phyloP scores from a whole-genome alignment of 1,139 yeast species.

The Sugiyamaella grinbergsii region DNA sequence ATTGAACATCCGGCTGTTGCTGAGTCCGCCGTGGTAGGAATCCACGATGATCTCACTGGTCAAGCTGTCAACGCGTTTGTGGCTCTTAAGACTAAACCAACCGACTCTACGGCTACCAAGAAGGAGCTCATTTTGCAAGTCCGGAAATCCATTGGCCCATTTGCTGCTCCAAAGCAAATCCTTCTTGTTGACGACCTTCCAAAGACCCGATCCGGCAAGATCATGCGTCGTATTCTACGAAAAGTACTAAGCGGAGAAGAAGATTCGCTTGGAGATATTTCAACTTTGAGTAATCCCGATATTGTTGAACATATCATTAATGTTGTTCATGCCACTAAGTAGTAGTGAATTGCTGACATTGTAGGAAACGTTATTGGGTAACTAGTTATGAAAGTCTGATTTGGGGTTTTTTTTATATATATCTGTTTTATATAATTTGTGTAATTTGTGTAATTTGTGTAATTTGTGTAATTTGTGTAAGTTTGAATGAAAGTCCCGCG shows the following conservation, averaged over 20 bases:
- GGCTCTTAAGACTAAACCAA: constrained; percentile 65
- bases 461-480: too few relatives aligned
- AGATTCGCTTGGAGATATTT: constrained; percentile 88
- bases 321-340: constrained; percentile 33
- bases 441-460: too few relatives aligned
- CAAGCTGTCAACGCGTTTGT: constrained; percentile 96
- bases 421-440: too few relatives aligned
- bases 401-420: neutral
- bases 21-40: constrained; percentile 95
- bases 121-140: constrained; percentile 82
- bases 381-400: neutral
- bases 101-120: constrained; percentile 56
- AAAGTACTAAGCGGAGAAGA: constrained; percentile 87
- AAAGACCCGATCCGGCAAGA: constrained; percentile 96
- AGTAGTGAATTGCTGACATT: neutral
- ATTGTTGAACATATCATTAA: constrained; percentile 74
- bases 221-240: constrained; percentile 96
- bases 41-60: constrained; percentile 92
- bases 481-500: too few relatives aligned
- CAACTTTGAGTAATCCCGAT: constrained; percentile 86
- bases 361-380: too few relatives aligned
- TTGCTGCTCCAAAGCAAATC: constrained; percentile 94
- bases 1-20: constrained; percentile 77
- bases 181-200: constrained; percentile 88
- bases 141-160: constrained; percentile 93